Conservation (phyloP, 208 protist genomes). For the Wallacemonas collosoma region DNA sequence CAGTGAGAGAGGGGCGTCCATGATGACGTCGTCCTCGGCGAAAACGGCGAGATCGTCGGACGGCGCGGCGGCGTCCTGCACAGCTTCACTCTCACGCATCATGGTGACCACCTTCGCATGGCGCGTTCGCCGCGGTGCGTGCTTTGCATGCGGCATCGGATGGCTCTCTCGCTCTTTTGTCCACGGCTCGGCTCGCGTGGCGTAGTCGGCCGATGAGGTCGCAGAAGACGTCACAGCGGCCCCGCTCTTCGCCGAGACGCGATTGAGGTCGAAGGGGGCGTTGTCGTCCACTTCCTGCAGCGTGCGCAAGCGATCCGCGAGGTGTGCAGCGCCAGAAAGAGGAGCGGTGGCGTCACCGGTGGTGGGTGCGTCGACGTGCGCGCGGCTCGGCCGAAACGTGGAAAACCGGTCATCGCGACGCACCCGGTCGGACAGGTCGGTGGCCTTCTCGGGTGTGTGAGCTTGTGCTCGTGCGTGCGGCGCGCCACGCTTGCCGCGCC, state of each 20-base stretch:
- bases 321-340: neutral
- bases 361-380: too few relatives aligned
- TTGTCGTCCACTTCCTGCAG: constrained; percentile 3
- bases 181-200: too few relatives aligned
- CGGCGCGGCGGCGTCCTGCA: neutral
- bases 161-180: neutral
- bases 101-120: neutral
- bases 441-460: too few relatives aligned
- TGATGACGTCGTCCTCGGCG: constrained; percentile 56
- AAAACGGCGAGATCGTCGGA: constrained; percentile 16
- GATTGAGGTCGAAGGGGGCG: constrained; percentile 5
- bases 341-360: neutral
- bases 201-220: neutral
- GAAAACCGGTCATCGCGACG: too few relatives aligned
- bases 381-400: too few relatives aligned
- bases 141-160: constrained; percentile 15
- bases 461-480: too few relatives aligned
- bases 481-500: too few relatives aligned
- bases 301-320: neutral
- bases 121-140: neutral
- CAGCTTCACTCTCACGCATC: neutral
- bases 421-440: too few relatives aligned
- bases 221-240: neutral
- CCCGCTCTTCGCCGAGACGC: neutral
- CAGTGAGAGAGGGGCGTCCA: constrained; percentile 41